Base-by-base conservation (phyloP, 78 protist genomes). In the Polysphondylium violaceum region DNA sequence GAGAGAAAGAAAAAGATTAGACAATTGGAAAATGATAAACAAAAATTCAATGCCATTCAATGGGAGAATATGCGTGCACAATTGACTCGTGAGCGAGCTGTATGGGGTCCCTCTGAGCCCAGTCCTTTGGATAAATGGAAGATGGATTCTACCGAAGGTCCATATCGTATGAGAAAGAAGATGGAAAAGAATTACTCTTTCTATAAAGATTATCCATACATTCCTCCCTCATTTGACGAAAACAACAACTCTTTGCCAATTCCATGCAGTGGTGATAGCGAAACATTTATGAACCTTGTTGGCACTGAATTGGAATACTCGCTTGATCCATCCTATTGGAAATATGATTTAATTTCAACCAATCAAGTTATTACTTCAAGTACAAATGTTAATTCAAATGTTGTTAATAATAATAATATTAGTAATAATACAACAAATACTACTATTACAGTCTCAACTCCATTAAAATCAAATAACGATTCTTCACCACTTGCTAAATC, bases 111-210 rank as follows among this genome's bases (percentile, higher is more conserved):
- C 16, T 19, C 69, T 8, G 56, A 29, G 17, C 91, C 91, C 19
- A 51, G 47, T 8, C 31, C 91, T n/a, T 56, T 83, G 21, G 91
- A 88, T 67, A 69, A 78, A 76, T 88, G 86, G 85, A 88, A 88
- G 38, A 47, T 88, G n/a, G 94, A 88, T 47, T 68, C 89, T 7
- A 88, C 94, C 27, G 94, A 88, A 38, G 94, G 94, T 44, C 94
- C 94, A 7, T 76, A 72, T 23, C 86, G 94, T 69, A 75, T 88
- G 81, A 47, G 94, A 35, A 88, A 75, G 87, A 88, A 83, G 58
- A 69, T 74, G 29, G 91, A 83, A 71, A 83, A 83, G 91, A 83
- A 83, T 64, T 83, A 83, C 43, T 63, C 67, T 21, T 83, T 83
- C 27, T 83, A 83, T 40, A 83, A 83, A 27, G 55, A 83, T 50